phyloP scores from a whole-genome alignment of 805 yeast species.

The Candida gorgasii region DNA sequence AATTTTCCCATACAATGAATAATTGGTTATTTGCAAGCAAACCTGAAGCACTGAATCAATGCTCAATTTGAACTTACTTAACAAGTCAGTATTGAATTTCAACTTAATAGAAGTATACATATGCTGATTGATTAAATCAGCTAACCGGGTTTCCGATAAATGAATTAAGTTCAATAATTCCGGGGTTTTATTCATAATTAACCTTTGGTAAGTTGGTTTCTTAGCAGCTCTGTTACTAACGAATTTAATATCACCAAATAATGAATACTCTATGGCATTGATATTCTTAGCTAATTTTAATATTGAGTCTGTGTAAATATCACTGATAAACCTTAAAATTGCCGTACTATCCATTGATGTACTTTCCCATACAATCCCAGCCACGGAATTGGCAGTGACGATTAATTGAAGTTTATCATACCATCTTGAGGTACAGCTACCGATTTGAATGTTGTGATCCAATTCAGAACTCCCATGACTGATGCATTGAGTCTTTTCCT shows the following conservation, averaged over 20 bases:
- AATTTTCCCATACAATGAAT: constrained; percentile 54
- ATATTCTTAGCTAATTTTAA: constrained; percentile 57
- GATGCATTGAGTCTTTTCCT: constrained; percentile 49
- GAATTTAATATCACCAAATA: constrained; percentile 45
- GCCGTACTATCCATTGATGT: constrained; percentile 60
- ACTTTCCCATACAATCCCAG: constrained; percentile 61
- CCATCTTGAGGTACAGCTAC: constrained; percentile 61
- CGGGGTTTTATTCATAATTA: constrained; percentile 42
- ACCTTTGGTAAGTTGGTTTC: constrained; percentile 35
- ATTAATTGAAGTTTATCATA: constrained; percentile 59
- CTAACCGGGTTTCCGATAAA: constrained; percentile 57
- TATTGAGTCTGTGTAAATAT: constrained; percentile 58
- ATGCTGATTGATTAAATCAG: constrained; percentile 59
- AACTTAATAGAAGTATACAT: constrained; percentile 47
- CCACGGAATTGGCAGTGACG: constrained; percentile 55
- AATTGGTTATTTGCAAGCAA: constrained; percentile 53
- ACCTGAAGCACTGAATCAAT: constrained; percentile 54
- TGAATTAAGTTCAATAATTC: constrained; percentile 51
- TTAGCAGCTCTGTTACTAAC: constrained; percentile 36
- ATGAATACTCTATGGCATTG: constrained; percentile 56
- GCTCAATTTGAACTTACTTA: constrained; percentile 42
- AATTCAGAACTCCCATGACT: constrained; percentile 53
- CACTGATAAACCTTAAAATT: constrained; percentile 55
- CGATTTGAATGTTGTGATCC: constrained; percentile 46
- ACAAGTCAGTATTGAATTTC: constrained; percentile 37